These are phyloP conservation scores for Cyberlindnera euphorbiae DNA, from an alignment of 805 yeast genomes.

Conservation along the genomic window DNA sequence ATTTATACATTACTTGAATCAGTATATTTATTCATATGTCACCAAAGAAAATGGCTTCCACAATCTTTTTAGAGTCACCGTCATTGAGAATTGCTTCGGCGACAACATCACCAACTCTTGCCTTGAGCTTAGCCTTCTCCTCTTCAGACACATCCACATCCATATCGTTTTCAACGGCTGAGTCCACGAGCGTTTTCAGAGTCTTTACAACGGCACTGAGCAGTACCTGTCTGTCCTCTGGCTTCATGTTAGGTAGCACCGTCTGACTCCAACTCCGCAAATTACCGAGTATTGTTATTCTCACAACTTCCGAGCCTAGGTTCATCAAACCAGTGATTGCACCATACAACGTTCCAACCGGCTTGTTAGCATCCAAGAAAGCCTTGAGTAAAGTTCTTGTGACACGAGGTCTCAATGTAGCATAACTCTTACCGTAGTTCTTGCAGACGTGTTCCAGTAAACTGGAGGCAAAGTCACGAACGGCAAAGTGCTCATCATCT, in stretches of 20 bases:
- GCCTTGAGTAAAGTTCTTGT: slow-evolving; percentile 91
- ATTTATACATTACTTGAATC: too few relatives aligned
- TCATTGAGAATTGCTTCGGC: slow-evolving; percentile 45
- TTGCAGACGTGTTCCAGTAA: slow-evolving; percentile 73
- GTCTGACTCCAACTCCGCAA: slow-evolving; percentile 71
- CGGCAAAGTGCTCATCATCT: slow-evolving; percentile 38
- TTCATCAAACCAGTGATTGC: slow-evolving; percentile 80
- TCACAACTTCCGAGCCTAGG: slow-evolving; percentile 82
- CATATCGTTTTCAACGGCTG: slow-evolving; percentile 29
- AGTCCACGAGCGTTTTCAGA: slow-evolving; percentile 39
- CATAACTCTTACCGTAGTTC: slow-evolving; percentile 78
- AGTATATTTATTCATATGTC: slow-evolving; percentile 40
- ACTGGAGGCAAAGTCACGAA: slow-evolving; percentile 86
- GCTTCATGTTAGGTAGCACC: slow-evolving; percentile 38
- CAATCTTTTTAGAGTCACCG: slow-evolving; percentile 43
- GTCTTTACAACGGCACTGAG: slow-evolving; percentile 50
- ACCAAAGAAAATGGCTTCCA: slow-evolving; percentile 70
- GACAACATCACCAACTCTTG: slow-evolving; percentile 58
- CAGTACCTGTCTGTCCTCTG: slow-evolving; percentile 45
- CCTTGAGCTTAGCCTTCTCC: slow-evolving; percentile 40
- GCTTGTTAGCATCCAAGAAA: slow-evolving; percentile 76
- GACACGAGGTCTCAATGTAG: slow-evolving; percentile 87
- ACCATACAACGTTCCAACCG: slow-evolving; percentile 89
- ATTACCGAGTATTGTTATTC: slow-evolving; percentile 81
- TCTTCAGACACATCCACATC: slow-evolving; percentile 33